phyloP scores from a whole-genome alignment of 2,329 filamentous ascomycete genomes.

The Venturia carpophila region DNA sequence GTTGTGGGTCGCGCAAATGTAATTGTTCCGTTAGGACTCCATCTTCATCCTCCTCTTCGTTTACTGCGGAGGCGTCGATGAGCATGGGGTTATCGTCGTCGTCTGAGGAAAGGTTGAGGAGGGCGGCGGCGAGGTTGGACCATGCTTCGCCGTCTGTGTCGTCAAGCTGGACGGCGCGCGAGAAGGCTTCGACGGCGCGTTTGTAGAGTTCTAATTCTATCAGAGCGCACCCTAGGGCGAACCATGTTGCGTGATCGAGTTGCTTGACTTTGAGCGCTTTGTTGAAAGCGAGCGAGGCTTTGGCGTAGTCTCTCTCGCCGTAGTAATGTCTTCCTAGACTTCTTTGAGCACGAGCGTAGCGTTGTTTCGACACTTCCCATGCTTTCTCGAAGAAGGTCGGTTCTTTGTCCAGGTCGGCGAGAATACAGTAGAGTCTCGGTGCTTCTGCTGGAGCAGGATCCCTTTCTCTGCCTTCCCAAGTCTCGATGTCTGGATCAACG shows the following conservation, averaged over 20 bases:
- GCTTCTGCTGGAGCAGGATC: conserved; percentile 70
- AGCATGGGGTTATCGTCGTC: conserved; percentile 6
- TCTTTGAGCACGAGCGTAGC: conserved; percentile 80
- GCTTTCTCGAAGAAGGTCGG: conserved; percentile 71
- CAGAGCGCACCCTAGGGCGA: conserved; percentile 79
- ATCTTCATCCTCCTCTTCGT: conserved; percentile 13
- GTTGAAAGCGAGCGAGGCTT: conserved; percentile 69
- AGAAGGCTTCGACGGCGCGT: conserved; percentile 75
- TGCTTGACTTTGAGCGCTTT: conserved; percentile 72
- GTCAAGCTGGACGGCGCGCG: conserved; percentile 72
- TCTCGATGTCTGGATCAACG: conserved; percentile 26
- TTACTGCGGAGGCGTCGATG: conserved; percentile 8
- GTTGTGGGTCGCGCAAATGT: conserved; percentile 43
- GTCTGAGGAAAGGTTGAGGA: conserved; percentile 50
- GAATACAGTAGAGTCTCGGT: conserved; percentile 81
- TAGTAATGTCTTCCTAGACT: conserved; percentile 77
- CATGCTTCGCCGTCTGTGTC: conserved; percentile 87
- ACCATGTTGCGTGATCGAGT: conserved; percentile 79
- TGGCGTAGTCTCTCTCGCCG: conserved; percentile 54
- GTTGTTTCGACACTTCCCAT: conserved; percentile 73
- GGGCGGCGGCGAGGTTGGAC: conserved; percentile 84
- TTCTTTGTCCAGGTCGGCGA: conserved; percentile 79
- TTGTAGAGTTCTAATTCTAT: conserved; percentile 69
- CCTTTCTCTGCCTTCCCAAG: conserved; percentile 59
- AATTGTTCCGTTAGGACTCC: conserved; percentile 19